A percentile compares a stretch with the other conserved stretches of the same genome.
Conservation (phyloP, 176 grass and related monocot species). For the Oryza glumipatula region DNA sequence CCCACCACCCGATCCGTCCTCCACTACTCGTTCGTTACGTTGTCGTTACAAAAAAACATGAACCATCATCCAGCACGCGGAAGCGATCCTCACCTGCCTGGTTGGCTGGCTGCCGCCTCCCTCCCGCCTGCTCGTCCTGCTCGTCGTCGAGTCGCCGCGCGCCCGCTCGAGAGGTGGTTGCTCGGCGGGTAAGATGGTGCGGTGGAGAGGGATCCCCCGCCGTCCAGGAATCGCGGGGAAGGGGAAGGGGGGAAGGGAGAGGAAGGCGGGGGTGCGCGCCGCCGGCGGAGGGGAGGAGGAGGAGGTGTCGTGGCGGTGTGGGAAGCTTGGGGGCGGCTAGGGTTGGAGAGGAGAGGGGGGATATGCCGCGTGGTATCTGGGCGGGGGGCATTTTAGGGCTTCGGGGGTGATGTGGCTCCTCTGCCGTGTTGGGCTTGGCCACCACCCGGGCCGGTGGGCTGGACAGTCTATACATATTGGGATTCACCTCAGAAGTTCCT, state of each 20-base stretch:
- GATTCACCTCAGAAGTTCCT: too few species aligned
- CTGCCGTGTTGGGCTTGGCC: neutral
- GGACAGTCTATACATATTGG: neutral
- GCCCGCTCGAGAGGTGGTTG: too few species aligned
- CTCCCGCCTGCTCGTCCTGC: neutral
- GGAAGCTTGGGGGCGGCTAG: neutral
- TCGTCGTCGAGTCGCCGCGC: neutral
- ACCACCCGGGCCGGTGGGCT: neutral
- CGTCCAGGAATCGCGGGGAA: neutral
- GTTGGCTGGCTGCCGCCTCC: too few species aligned
- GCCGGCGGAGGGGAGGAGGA: neutral
- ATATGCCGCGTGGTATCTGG: neutral
- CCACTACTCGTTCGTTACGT: neutral
- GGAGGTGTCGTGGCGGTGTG: neutral
- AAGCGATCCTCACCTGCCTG: neutral
- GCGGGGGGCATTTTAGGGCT: neutral
- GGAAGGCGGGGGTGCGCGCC: too few species aligned
- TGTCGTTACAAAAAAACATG: too few species aligned
- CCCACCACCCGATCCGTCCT: neutral
- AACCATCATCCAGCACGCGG: neutral
- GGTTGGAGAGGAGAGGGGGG: neutral
- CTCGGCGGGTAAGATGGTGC: too few species aligned
- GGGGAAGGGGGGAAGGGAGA: too few species aligned
- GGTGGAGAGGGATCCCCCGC: neutral
- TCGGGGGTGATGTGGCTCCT: neutral